Evolutionary conservation across 495 filamentous ascomycete species (phyloP), one percentile per base, ranked within the genome.

Genomic region (Hypoxylon fuscum): DNA sequence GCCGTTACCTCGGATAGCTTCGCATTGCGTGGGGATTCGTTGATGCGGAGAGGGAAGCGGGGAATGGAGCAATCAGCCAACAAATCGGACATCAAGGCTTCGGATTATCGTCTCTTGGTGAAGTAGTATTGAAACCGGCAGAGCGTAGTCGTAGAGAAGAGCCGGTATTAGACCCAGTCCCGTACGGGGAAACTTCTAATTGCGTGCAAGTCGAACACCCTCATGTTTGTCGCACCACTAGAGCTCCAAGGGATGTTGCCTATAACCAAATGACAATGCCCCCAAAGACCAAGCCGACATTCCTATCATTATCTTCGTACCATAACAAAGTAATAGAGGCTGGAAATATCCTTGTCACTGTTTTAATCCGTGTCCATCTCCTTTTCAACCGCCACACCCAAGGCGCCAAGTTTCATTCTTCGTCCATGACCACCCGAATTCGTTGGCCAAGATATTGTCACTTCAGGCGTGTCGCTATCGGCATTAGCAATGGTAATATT

Each of bases 1-100:
- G 12, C 6, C 22, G 40, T 59, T 53, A 51, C 62, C 62, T 55
- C 62, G 56, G 56, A 44, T 66, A 22, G 31, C 51, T 34, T 53
- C 18, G 5, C 21, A 32, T 48, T 11, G 32, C 52, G 40, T 46
- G 51, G 56, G 32, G 51, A 52, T 43, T 42, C 15, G 18, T 55
- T 21, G 21, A 55, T 66, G 51, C 57, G 52, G 62, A 49, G 51
- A 50, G 49, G 54, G 31, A 32, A 48, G 51, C 38, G 62, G 52
- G 49, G 25, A 48, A 46, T 57, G 9, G 2, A 7, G 2, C 12
- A 32, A 49, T 59, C 49, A 65, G 23, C 62, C 62, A 55, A 55
- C 55, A 55, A 65, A 59, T 65, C 55, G 50, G 42, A 44, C 50
- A 57, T 34, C 27, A 12, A 35, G 32, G 14, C 15, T 45, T 40